Evolutionary conservation across 2,329 filamentous ascomycete species (phyloP).

Genomic region (Ceratocystis albifundus): DNA sequence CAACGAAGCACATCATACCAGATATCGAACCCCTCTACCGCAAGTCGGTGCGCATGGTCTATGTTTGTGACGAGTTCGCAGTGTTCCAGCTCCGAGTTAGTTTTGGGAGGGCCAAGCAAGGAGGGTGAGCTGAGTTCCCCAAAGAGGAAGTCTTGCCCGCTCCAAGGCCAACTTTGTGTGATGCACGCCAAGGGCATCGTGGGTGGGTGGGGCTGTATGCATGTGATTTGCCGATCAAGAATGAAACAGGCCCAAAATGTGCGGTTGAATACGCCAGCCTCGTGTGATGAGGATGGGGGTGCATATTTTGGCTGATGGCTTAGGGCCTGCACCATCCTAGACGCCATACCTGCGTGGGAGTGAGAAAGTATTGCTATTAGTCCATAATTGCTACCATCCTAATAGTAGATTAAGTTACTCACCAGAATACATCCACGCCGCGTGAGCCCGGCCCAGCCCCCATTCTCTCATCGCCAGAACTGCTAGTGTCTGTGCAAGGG

Average conservation of each 20-base stretch:
- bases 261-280: slow-evolving; percentile 18
- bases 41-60: slow-evolving; percentile 15
- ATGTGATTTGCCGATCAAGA: slow-evolving; percentile 36
- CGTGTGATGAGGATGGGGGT: not conserved
- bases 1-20: slow-evolving; percentile 35
- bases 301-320: not conserved
- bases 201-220: slow-evolving; percentile 33
- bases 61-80: slow-evolving; percentile 29
- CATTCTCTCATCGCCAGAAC: slow-evolving; percentile 14
- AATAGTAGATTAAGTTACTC: not conserved
- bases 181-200: slow-evolving; percentile 32
- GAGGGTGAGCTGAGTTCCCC: slow-evolving; percentile 26
- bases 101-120: not conserved
- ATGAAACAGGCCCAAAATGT: slow-evolving; percentile 39
- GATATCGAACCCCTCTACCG: slow-evolving; percentile 36
- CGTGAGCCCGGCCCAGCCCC: not conserved
- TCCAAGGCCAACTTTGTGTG: slow-evolving; percentile 29
- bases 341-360: slow-evolving; percentile 11
- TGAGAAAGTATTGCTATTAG: not conserved
- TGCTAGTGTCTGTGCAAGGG: slow-evolving; percentile 6
- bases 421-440: slow-evolving; percentile 20
- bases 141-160: slow-evolving; percentile 33
- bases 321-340: slow-evolving; percentile 15
- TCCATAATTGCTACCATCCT: not conserved
- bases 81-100: not conserved